Evolutionary conservation across 305 asterid genomes (phyloP).

Genomic region (Fraxinus floribunda): DNA sequence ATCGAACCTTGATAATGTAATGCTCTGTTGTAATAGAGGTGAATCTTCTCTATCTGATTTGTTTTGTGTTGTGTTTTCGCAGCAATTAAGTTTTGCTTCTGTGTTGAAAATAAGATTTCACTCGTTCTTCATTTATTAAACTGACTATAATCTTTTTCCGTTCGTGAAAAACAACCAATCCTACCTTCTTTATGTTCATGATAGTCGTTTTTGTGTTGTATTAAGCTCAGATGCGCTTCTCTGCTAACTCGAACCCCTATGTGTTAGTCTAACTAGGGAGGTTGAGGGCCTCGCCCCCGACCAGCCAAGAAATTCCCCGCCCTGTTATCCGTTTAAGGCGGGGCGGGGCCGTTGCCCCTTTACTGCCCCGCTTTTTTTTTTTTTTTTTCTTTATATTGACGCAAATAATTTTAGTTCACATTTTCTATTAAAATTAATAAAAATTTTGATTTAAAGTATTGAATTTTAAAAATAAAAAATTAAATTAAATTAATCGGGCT

Average conservation of each 20-base stretch:
- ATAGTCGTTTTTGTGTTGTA: not conserved
- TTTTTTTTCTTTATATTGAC: no score
- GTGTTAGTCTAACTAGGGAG: not conserved
- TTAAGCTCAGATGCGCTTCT: not conserved
- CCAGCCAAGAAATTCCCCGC: no score
- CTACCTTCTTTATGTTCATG: not conserved
- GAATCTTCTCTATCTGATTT: conserved; percentile 15
- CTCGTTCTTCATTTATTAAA: not conserved
- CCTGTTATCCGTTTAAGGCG: no score
- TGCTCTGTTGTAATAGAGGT: conserved; percentile 32
- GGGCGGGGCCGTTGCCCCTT: no score
- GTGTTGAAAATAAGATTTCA: not conserved
- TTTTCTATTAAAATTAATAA: no score
- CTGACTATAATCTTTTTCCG: not conserved
- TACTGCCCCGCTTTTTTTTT: no score
- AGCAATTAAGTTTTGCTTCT: conserved; percentile 17
- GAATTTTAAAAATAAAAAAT: no score
- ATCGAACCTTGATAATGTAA: conserved; percentile 11
- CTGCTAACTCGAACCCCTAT: not conserved
- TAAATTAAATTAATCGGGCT: no score
- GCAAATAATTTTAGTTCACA: no score
- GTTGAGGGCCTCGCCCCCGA: no score
- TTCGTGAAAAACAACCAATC: not conserved
- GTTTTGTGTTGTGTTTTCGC: conserved; percentile 19
- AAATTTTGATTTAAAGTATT: no score